Percentiles rank a stretch among this genome's conserved stretches.
Evolutionary conservation across 2,329 filamentous ascomycete genomes (phyloP).

Genomic region (Reticulascus tulasneorum): DNA sequence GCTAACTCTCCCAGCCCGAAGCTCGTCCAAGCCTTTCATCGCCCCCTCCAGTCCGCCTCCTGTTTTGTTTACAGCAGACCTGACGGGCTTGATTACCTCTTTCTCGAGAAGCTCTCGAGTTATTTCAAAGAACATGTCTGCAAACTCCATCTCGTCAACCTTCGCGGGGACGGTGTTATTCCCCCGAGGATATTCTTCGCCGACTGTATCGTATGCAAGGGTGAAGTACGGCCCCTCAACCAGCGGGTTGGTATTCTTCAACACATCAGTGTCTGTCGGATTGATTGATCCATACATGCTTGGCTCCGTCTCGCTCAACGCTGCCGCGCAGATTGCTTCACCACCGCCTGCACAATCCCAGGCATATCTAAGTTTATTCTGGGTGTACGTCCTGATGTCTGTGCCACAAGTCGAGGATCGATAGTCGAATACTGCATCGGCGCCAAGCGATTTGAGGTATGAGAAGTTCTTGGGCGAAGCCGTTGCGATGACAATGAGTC

Average conservation of each 20-base stretch:
- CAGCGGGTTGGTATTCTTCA: conserved; percentile 34
- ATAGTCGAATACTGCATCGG: conserved; percentile 45
- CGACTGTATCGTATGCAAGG: conserved; percentile 36
- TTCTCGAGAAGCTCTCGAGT: conserved; percentile 28
- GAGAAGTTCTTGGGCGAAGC: conserved; percentile 33
- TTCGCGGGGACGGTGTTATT: conserved; percentile 15
- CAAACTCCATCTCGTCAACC: conserved; percentile 30
- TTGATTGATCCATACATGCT: conserved; percentile 29
- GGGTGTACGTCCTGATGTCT: conserved; percentile 19
- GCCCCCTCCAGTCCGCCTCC: conserved; percentile 26
- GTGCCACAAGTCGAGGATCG: conserved; percentile 15
- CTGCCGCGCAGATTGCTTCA: conserved; percentile 25
- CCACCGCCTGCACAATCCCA: conserved; percentile 28
- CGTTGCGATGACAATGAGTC: conserved; percentile 34
- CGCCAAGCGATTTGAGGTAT: conserved; percentile 38
- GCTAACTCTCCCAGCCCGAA: too few species aligned
- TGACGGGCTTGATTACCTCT: conserved; percentile 27
- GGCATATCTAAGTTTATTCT: conserved; percentile 20
- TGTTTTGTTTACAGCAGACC: conserved; percentile 22
- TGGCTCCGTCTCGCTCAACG: conserved; percentile 20
- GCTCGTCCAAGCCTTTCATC: too few species aligned
- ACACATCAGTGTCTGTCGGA: too few species aligned
- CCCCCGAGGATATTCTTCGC: conserved; percentile 24
- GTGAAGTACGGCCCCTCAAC: conserved; percentile 22
- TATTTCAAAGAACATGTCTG: conserved; percentile 31